Base-by-base conservation (phyloP, 352 stramenopile genomes). In the Globisporangium nodosum region DNA sequence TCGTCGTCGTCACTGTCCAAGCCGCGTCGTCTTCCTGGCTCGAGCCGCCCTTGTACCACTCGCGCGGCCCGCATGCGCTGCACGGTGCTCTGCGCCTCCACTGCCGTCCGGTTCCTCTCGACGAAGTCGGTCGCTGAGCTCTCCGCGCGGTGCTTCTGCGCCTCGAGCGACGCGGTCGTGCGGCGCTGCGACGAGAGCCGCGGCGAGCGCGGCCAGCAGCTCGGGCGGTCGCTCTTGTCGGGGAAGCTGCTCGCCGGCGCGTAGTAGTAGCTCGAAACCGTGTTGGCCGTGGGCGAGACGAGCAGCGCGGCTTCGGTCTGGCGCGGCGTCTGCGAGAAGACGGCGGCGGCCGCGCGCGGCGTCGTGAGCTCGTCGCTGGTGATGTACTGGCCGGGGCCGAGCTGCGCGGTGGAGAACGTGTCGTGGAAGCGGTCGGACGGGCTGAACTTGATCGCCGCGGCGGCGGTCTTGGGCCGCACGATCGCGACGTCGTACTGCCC, bases 241-340 rank as follows among this genome's bases (percentile, higher is more conserved):
- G 49, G 47, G 33, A 88, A 88, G 3, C 60, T 64, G 45, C 66
- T 85, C 20, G 59, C 33, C 16, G 78, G 71, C 5, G 71, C 58
- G 63, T 74, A 88, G 56, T 86, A 88, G 46, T 85, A 86, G 45
- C 74, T 87, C 13, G 76, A 87, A 3, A 85, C 72, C 50, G 81
- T 60, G 48, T 78, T 76, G 6, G 61, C 64, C 2, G 76, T 87
- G 12, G 60, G 49, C 33, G 65, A 72, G 37, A 69, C 56, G 30
- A 74, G 59, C 37, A 63, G 21, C 12, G 60, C 60, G 3, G 56
- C 60, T 43, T 78, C 70, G 0, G 70, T 85, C 5, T 70, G 53
- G 3, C 78, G 62, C 3, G 78, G 78, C 8, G 68, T 61, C 40
- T 88, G 78, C 1, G 73, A 84, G 57, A 88, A 88, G 15, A 82